Conservation (phyloP, 129 eudicot species). For the Cynara cardunculus region DNA sequence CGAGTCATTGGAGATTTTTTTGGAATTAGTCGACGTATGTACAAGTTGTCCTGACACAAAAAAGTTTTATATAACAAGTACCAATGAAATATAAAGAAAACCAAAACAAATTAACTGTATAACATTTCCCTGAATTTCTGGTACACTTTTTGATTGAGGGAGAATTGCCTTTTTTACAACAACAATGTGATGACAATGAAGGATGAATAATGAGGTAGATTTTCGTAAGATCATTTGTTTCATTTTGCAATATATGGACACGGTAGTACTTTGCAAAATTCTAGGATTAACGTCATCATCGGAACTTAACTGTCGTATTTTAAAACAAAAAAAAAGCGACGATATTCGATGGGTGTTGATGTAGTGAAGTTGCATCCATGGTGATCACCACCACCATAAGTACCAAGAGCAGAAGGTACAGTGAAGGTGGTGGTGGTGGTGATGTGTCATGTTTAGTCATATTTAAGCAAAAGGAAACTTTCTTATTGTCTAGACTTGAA, state of each 20-base stretch:
- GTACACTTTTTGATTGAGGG: not conserved
- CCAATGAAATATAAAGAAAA: not conserved
- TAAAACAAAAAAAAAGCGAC: not conserved
- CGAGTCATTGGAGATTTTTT: too few species aligned
- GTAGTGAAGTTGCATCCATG: not conserved
- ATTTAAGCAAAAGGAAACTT: constrained; percentile 48
- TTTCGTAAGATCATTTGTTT: not conserved
- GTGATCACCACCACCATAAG: not conserved
- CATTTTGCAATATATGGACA: not conserved
- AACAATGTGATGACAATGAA: not conserved
- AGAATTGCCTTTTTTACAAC: not conserved
- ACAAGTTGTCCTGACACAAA: not conserved
- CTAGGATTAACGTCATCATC: not conserved
- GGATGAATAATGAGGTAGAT: not conserved
- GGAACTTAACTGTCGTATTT: not conserved
- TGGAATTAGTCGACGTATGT: not conserved
- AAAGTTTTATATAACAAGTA: not conserved
- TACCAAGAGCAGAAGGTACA: constrained; percentile 22
- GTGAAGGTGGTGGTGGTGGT: not conserved
- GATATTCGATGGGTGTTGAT: not conserved
- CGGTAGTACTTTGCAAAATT: not conserved
- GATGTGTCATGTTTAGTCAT: constrained; percentile 47
- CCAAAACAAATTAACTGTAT: not conserved
- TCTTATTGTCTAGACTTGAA: constrained; percentile 41
- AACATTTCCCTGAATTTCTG: not conserved